A percentile compares a stretch with the other conserved stretches of the same genome.
Conservation (phyloP, 129 eudicot species). For the Calendula officinalis region DNA sequence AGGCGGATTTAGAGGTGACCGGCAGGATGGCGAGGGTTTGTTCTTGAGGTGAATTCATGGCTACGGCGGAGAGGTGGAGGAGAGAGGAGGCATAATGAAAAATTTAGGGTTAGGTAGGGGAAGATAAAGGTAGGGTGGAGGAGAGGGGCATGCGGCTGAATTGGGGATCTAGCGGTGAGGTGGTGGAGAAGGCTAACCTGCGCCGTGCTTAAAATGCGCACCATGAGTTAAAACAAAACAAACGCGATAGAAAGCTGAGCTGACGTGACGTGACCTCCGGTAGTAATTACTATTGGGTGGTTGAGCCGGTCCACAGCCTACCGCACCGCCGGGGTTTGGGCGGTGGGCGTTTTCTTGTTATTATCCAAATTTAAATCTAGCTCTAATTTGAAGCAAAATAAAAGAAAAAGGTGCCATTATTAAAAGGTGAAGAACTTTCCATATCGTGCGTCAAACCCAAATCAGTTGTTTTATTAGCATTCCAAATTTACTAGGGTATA, state of each 20-base stretch:
- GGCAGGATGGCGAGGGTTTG: neutral
- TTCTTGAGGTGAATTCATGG: too few species aligned
- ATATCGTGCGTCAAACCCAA: too few species aligned
- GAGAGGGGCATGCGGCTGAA: slow-evolving; percentile 20
- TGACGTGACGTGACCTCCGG: slow-evolving; percentile 30
- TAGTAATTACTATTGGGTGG: slow-evolving; percentile 24
- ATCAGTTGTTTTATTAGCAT: too few species aligned
- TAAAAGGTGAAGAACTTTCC: too few species aligned
- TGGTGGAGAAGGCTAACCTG: slow-evolving; percentile 27
- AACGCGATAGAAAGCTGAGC: neutral
- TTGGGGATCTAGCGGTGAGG: slow-evolving; percentile 36
- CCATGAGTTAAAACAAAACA: slow-evolving; percentile 6
- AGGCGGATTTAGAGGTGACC: slow-evolving; percentile 19
- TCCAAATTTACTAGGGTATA: too few species aligned
- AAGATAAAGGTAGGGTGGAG: neutral
- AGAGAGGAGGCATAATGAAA: neutral
- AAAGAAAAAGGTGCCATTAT: too few species aligned
- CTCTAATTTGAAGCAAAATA: too few species aligned
- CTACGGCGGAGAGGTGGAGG: too few species aligned
- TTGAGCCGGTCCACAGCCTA: slow-evolving; percentile 26
- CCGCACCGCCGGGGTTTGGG: slow-evolving; percentile 36
- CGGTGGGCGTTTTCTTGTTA: neutral
- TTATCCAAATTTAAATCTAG: too few species aligned
- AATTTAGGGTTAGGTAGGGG: slow-evolving; percentile 3
- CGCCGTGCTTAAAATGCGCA: slow-evolving; percentile 26